Conservation (phyloP, 2,329 filamentous ascomycete genomes). For the Exophiala bonariae region DNA sequence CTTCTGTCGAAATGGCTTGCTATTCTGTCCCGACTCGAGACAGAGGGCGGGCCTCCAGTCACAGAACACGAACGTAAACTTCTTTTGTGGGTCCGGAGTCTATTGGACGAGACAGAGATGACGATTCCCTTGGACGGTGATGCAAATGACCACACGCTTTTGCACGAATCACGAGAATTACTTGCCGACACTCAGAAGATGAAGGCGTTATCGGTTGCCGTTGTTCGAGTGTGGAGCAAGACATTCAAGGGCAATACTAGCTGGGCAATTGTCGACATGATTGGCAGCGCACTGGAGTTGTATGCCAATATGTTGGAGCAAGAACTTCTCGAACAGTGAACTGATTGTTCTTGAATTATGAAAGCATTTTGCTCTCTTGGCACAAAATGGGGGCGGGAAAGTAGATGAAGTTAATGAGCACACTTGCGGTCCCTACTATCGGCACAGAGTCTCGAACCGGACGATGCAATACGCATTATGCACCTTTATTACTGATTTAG, state of each 20-base stretch:
- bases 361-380: background rate
- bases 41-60: conserved; percentile 38
- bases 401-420: too few species aligned
- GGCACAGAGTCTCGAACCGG: too few species aligned
- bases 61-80: conserved; percentile 50
- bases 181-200: conserved; percentile 46
- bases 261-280: conserved; percentile 50
- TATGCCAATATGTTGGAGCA: conserved; percentile 47
- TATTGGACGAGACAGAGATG: conserved; percentile 52
- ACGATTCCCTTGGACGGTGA: conserved; percentile 32
- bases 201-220: conserved; percentile 47
- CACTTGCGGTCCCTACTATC: too few species aligned
- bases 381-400: background rate
- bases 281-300: conserved; percentile 46
- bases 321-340: conserved; percentile 17
- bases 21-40: conserved; percentile 43
- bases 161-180: conserved; percentile 35
- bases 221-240: conserved; percentile 49
- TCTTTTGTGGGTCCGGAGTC: conserved; percentile 49
- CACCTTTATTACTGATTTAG: too few species aligned
- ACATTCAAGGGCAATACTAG: conserved; percentile 52
- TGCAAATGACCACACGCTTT: conserved; percentile 21
- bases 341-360: too few species aligned
- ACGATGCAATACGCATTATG: too few species aligned
- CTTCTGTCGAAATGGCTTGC: conserved; percentile 48